A percentile compares a stretch with the other conserved stretches of the same genome.
These are phyloP conservation scores for Oryza australiensis DNA, from an alignment of 176 grass and related monocot genomes.

Conservation along the genomic window DNA sequence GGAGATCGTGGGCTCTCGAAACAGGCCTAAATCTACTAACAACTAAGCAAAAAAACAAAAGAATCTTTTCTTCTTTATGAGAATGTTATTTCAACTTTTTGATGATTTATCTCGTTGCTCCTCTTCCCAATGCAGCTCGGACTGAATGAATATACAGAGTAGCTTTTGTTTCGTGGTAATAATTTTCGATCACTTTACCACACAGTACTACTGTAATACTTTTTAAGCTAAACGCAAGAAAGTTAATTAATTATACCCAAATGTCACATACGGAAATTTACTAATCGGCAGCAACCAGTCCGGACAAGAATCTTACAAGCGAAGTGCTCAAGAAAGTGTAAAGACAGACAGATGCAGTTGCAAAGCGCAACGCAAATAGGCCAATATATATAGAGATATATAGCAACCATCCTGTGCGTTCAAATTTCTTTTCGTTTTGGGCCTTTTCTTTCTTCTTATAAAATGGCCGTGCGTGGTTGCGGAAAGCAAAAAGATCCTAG, in stretches of 20 bases:
- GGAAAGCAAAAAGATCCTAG: no score
- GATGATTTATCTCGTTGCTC: not conserved
- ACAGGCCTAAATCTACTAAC: not conserved
- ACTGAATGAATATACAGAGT: constrained; percentile 26
- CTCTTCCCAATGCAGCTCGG: not conserved
- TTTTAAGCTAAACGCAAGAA: not conserved
- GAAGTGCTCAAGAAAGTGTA: not conserved
- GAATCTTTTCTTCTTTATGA: not conserved
- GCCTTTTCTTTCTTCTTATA: no score
- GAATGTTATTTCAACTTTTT: not conserved
- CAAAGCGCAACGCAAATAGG: not conserved
- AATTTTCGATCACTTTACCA: not conserved
- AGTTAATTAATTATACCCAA: not conserved
- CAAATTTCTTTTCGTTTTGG: not conserved
- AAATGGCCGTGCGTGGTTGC: no score
- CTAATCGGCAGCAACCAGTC: not conserved
- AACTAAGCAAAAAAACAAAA: not conserved
- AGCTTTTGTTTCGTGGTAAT: not conserved
- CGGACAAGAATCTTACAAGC: not conserved
- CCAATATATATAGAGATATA: no score
- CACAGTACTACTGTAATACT: not conserved
- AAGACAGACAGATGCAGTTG: not conserved
- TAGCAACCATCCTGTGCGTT: not conserved
- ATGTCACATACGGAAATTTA: not conserved
- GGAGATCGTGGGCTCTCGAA: not conserved